A percentile compares a stretch with the other conserved stretches of the same genome.
Evolutionary conservation across 352 stramenopile genomes (phyloP).

Genomic region (Peronosclerospora sorghi): DNA sequence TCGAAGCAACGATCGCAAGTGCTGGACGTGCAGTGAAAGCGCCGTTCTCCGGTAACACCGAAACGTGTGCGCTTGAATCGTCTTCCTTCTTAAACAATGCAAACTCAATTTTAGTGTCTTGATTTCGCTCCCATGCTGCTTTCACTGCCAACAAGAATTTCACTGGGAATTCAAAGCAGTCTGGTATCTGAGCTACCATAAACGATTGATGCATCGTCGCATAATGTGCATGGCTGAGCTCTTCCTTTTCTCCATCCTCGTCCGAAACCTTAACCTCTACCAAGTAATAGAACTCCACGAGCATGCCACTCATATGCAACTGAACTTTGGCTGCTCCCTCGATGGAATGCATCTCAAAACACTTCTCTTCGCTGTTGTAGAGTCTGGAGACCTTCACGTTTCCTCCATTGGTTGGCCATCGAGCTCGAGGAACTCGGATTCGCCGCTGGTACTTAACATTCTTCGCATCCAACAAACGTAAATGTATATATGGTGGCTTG

Average conservation of each 20-base stretch:
- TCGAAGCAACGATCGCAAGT: constrained; percentile 32
- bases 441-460: constrained; percentile 14
- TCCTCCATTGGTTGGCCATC: constrained; percentile 17
- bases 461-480: constrained; percentile 5
- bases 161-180: constrained; percentile 31
- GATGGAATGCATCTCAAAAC: constrained; percentile 55
- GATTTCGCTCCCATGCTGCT: constrained; percentile 12
- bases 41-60: constrained; percentile 26
- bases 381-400: constrained; percentile 18
- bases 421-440: constrained; percentile 10
- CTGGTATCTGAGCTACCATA: constrained; percentile 14
- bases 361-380: constrained; percentile 19
- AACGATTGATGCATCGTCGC: constrained; percentile 37
- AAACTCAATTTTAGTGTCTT: constrained; percentile 19
- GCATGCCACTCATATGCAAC: constrained; percentile 23
- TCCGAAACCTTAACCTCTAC: constrained; percentile 25
- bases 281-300: constrained; percentile 28
- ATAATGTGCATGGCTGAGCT: constrained; percentile 21
- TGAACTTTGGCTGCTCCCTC: constrained; percentile 42
- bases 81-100: constrained; percentile 1
- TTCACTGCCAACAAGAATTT: constrained; percentile 23
- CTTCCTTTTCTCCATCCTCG: constrained; percentile 7
- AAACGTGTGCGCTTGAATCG: constrained; percentile 1
- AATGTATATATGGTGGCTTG: constrained; percentile 37
- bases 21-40: constrained; percentile 32